A percentile compares a stretch with the other conserved stretches of the same genome.
Evolutionary conservation across 106 monocot genomes (phyloP).

Genomic region (Acanthochlamys bracteata): DNA sequence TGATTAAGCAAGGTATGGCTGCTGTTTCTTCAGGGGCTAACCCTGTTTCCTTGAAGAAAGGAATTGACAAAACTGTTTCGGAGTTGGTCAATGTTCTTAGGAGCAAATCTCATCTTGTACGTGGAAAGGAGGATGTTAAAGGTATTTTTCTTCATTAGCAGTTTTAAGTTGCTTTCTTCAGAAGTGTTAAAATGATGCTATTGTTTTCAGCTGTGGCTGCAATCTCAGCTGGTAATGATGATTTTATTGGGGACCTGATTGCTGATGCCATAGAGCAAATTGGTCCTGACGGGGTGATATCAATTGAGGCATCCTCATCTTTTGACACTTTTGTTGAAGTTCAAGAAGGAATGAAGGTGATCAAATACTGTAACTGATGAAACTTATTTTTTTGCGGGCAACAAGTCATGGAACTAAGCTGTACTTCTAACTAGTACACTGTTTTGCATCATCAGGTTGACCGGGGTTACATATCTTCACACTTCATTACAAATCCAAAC

Average conservation of each 20-base stretch:
- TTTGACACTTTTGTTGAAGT: slow-evolving; percentile 76
- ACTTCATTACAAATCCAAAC: slow-evolving; percentile 88
- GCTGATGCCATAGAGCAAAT: slow-evolving; percentile 88
- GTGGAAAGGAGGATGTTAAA: slow-evolving; percentile 60
- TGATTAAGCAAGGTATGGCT: slow-evolving; percentile 65
- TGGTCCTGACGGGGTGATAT: slow-evolving; percentile 79
- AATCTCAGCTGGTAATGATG: slow-evolving; percentile 67
- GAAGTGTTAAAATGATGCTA: neutral
- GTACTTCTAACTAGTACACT: neutral
- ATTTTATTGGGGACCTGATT: slow-evolving; percentile 63
- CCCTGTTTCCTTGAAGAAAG: slow-evolving; percentile 82
- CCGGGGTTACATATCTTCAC: slow-evolving; percentile 85
- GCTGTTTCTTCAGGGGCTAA: slow-evolving; percentile 84
- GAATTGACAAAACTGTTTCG: slow-evolving; percentile 71
- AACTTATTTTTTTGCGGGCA: no score
- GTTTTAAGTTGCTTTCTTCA: neutral
- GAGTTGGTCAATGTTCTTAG: slow-evolving; percentile 57
- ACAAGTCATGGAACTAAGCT: neutral
- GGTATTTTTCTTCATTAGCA: slow-evolving; percentile 28
- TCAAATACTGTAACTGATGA: no score
- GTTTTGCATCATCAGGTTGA: slow-evolving; percentile 48
- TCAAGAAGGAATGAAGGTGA: slow-evolving; percentile 98
- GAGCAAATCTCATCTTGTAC: slow-evolving; percentile 40
- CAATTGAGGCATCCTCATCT: slow-evolving; percentile 77
- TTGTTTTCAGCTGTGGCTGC: slow-evolving; percentile 60